Conservation (phyloP, 1,139 yeast species). For the Blastobotrys raffinosifermentans region DNA sequence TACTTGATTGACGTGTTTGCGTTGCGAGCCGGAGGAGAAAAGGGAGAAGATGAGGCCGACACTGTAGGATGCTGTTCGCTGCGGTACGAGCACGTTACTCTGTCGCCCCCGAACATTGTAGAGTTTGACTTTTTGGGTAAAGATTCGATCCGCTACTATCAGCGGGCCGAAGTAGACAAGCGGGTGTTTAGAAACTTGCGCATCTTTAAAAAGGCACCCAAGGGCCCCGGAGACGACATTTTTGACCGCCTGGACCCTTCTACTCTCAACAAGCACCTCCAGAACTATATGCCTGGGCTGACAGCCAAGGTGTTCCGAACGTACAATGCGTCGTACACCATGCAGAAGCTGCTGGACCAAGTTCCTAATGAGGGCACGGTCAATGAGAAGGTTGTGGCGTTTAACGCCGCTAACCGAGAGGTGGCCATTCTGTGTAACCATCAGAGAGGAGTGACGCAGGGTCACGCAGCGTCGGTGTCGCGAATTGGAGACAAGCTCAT, state of each 20-base stretch:
- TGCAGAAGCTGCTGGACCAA: conserved; percentile 88
- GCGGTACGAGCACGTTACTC: conserved; percentile 79
- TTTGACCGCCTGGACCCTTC: conserved; percentile 88
- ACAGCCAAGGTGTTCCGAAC: conserved; percentile 98
- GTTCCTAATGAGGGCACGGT: conserved; percentile 81
- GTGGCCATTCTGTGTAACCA: conserved; percentile 97
- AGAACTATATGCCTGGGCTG: conserved; percentile 84
- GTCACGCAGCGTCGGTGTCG: conserved; percentile 73
- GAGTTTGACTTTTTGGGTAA: conserved; percentile 95
- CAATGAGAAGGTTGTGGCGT: conserved; percentile 78
- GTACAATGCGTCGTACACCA: conserved; percentile 90
- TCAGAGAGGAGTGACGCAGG: conserved; percentile 86
- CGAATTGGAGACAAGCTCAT: conserved; percentile 69
- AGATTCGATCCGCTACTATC: conserved; percentile 87
- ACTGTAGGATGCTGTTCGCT: conserved; percentile 97
- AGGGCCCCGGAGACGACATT: conserved; percentile 84
- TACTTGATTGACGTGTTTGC: conserved; percentile 93
- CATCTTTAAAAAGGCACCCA: conserved; percentile 82
- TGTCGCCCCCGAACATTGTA: conserved; percentile 80
- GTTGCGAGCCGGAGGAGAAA: conserved; percentile 97
- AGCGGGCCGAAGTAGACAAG: conserved; percentile 83
- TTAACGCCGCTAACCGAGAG: conserved; percentile 91
- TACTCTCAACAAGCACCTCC: conserved; percentile 77
- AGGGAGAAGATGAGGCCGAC: conserved; percentile 95
- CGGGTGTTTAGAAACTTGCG: conserved; percentile 86